Conservation (phyloP, 2,329 filamentous ascomycete species). For the Rhynchosporium secalis region DNA sequence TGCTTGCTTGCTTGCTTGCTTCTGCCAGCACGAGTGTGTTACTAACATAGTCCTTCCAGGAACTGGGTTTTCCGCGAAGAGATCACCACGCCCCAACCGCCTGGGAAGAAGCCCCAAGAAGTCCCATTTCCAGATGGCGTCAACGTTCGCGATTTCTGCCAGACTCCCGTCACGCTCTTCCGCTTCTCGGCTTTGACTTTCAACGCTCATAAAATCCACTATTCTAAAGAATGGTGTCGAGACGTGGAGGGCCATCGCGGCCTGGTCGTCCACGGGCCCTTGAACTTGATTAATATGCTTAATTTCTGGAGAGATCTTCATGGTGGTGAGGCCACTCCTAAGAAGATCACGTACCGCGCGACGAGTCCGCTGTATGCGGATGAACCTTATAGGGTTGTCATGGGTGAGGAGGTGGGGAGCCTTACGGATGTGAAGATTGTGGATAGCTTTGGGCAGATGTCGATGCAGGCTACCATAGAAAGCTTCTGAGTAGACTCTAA, state of each 20-base stretch:
- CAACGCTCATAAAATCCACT: constrained; percentile 84
- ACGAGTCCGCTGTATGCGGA: constrained; percentile 51
- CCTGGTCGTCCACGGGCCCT: constrained; percentile 76
- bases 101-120: constrained; percentile 21
- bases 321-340: constrained; percentile 40
- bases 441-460: constrained; percentile 36
- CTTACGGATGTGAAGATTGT: constrained; percentile 33
- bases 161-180: constrained; percentile 54
- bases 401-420: constrained; percentile 42
- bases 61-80: constrained; percentile 39
- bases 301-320: constrained; percentile 61
- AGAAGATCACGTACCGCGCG: constrained; percentile 49
- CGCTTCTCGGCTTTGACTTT: constrained; percentile 83
- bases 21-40: constrained; percentile 8
- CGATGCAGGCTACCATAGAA: constrained; percentile 39
- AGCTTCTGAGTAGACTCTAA: constrained; percentile 13
- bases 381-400: constrained; percentile 47
- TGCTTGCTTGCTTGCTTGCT: background rate
- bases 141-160: constrained; percentile 38
- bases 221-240: constrained; percentile 58
- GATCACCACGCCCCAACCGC: constrained; percentile 32
- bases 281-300: constrained; percentile 72
- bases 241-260: constrained; percentile 59
- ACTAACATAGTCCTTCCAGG: constrained; percentile 23
- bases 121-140: constrained; percentile 28